Conservation (phyloP, 345 rosid species). For the Aurinia saxatilis region DNA sequence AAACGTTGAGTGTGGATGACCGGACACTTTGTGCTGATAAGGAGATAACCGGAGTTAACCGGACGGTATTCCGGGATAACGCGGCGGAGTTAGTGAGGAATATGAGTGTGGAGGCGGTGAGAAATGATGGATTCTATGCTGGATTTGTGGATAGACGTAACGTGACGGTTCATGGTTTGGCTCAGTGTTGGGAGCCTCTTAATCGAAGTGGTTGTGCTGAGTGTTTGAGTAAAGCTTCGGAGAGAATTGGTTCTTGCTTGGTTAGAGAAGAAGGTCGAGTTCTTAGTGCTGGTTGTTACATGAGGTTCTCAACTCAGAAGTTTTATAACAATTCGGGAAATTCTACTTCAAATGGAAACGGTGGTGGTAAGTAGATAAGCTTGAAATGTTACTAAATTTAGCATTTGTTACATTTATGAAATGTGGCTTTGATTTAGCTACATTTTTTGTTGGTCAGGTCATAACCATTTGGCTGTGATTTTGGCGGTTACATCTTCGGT, state of each 20-base stretch:
- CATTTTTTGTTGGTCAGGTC: conserved; percentile 32
- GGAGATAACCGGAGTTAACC: conserved; percentile 43
- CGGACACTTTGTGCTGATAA: conserved; percentile 36
- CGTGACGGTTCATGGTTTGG: conserved; percentile 70
- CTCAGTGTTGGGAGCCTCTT: conserved; percentile 77
- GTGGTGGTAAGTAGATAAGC: conserved; percentile 34
- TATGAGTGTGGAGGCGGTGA: conserved; percentile 45
- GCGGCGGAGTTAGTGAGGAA: conserved; percentile 45
- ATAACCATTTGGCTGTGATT: conserved; percentile 38
- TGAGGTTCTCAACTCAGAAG: conserved; percentile 59
- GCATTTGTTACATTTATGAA: background rate
- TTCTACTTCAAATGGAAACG: conserved; percentile 19
- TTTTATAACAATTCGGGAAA: conserved; percentile 55
- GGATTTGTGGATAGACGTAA: conserved; percentile 48
- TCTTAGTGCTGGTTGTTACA: conserved; percentile 73
- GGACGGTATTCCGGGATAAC: conserved; percentile 40
- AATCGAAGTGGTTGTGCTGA: conserved; percentile 39
- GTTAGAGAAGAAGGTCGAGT: conserved; percentile 61
- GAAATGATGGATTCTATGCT: conserved; percentile 51
- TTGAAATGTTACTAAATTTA: background rate
- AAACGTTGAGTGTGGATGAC: conserved; percentile 36
- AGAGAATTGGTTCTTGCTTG: conserved; percentile 38
- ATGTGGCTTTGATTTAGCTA: background rate
- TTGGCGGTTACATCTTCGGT: conserved; percentile 43
- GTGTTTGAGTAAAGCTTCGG: conserved; percentile 46